Percentiles rank a stretch among this genome's conserved stretches.
phyloP scores from a whole-genome alignment of 2,329 filamentous ascomycete genomes.

The Exophiala calicioides region DNA sequence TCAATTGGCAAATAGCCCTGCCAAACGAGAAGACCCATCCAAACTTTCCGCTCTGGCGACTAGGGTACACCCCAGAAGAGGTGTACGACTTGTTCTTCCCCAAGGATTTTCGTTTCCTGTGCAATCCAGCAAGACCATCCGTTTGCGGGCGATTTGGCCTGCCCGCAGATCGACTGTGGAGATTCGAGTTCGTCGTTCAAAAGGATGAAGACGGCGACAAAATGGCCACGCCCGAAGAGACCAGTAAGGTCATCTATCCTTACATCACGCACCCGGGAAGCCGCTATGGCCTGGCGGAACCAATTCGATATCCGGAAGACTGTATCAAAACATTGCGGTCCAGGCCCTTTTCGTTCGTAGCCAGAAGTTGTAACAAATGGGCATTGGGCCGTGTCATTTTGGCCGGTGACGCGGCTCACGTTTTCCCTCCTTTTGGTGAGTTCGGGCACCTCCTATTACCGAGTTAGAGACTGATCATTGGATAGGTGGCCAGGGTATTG shows the following conservation, averaged over 20 bases:
- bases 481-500: constrained; percentile 44
- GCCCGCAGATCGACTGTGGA: constrained; percentile 34
- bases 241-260: constrained; percentile 32
- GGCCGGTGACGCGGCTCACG: constrained; percentile 35
- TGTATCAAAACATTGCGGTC: constrained; percentile 34
- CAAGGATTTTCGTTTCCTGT: constrained; percentile 33
- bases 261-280: constrained; percentile 34
- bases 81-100: constrained; percentile 37
- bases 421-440: constrained; percentile 35
- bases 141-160: constrained; percentile 36
- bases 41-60: constrained; percentile 34
- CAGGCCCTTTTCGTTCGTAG: constrained; percentile 31
- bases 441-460: background rate
- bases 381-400: constrained; percentile 27
- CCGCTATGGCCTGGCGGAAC: constrained; percentile 29
- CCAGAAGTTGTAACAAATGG: constrained; percentile 33
- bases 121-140: constrained; percentile 32
- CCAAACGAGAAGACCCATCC: constrained; percentile 35
- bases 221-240: constrained; percentile 32
- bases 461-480: background rate
- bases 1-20: constrained; percentile 33
- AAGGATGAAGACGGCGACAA: constrained; percentile 34
- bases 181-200: constrained; percentile 40
- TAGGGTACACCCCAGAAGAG: constrained; percentile 32
- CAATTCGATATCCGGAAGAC: constrained; percentile 30